Evolutionary conservation across 2,329 filamentous ascomycete genomes (phyloP), one percentile per base, ranked within the genome.

Genomic region (Hymenotorrendiella dingleyae): DNA sequence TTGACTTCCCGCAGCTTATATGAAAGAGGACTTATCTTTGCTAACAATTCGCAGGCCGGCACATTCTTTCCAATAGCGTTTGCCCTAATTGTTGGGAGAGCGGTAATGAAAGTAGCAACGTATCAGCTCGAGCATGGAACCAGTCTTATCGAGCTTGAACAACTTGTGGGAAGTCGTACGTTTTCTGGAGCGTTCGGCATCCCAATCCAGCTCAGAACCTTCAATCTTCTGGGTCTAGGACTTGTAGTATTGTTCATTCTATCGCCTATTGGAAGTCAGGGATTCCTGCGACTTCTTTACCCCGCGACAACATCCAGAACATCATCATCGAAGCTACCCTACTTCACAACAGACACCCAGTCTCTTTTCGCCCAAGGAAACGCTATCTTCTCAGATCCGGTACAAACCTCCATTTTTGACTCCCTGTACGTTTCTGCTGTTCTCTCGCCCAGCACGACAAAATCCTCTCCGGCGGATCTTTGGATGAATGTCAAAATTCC

Each of bases 261-360:
- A 9, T 53, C 48, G 6, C 48, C 48, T 2, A 27, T 53, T 23
- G 50, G 50, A 22, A 48, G 45, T 32, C 47, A 48, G 22, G 42
- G 34, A 20, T 33, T 19, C 16, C 40, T 46, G 11, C 36, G 43
- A 21, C 28, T 46, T 12, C 12, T 46, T 11, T 37, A 10, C 12
- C 39, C 29, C 27, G 20, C 11, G 9, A 12, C 12, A 9, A 27
- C 10, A 10, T 38, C 28, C 9, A 37, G 28, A 34, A 26, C 35
- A 4, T 29, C 28, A 7, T 21, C 35, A 3, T 20, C 35, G 11
- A 33, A 11, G n/a, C 24, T 39, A n/a, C 27, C 39, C 10, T 42
- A 46, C 17, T 46, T 46, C 16, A 42, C 33, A 3, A 46, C 43
- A 12, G 43, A 46, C 29, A 34, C 43, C 3, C 33, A 46, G 26